Evolutionary conservation across 2,329 filamentous ascomycete genomes (phyloP).

Genomic region (Lachnellula occidentalis): DNA sequence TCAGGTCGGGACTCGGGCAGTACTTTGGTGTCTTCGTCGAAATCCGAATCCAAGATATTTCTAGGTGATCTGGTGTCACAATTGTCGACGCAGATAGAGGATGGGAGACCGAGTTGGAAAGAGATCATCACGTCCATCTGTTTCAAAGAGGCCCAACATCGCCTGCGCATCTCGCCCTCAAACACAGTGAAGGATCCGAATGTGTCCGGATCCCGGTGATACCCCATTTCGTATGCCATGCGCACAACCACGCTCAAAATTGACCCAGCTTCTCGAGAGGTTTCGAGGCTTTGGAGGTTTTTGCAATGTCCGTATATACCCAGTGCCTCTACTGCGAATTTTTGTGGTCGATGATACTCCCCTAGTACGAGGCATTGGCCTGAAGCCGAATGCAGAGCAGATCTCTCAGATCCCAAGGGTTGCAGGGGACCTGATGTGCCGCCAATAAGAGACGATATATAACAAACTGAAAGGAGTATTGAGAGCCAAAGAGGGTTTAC

Average conservation of each 20-base stretch:
- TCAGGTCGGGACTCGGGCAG: conserved; percentile 23
- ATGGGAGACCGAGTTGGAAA: conserved; percentile 29
- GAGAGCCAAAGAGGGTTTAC: conserved; percentile 22
- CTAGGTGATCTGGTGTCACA: conserved; percentile 24
- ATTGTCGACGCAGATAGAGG: conserved; percentile 21
- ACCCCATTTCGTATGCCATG: conserved; percentile 27
- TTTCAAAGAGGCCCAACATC: conserved; percentile 25
- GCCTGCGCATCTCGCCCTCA: conserved; percentile 28
- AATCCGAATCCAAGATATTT: conserved; percentile 28
- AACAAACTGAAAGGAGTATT: conserved; percentile 22
- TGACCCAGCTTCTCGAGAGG: conserved; percentile 22
- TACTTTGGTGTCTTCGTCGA: conserved; percentile 20
- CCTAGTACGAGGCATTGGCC: conserved; percentile 24
- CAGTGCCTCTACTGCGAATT: conserved; percentile 21
- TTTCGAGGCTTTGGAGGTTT: conserved; percentile 23
- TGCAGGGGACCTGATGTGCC: background rate
- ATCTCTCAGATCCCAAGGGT: background rate
- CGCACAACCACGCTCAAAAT: conserved; percentile 24
- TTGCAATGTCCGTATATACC: conserved; percentile 23
- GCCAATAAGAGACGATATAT: conserved; percentile 11
- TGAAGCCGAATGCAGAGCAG: conserved; percentile 10
- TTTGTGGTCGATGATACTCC: conserved; percentile 22
- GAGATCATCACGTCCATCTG: conserved; percentile 27
- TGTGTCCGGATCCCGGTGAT: conserved; percentile 23
- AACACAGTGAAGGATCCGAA: conserved; percentile 22